Evolutionary conservation across 768 basidiomycete species (phyloP).

Genomic region (Phanerochaete sordida): DNA sequence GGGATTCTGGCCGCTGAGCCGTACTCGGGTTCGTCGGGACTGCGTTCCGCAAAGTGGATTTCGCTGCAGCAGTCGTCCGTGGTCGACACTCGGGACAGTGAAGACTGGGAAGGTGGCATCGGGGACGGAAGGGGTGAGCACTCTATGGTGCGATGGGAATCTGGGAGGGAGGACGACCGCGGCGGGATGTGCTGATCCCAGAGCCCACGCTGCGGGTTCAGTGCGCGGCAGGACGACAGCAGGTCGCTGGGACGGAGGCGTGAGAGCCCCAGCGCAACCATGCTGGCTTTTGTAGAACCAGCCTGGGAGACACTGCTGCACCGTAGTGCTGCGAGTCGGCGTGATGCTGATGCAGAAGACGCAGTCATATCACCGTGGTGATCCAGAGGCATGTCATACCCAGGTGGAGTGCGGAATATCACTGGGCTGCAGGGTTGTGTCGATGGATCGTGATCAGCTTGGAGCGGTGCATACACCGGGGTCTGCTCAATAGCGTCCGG

Average conservation of each 20-base stretch:
- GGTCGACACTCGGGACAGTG: constrained; percentile 3
- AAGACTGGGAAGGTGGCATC: too few relatives aligned
- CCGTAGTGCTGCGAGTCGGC: not conserved
- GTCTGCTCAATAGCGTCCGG: not conserved
- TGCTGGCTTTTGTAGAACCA: constrained; percentile 14
- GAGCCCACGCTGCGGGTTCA: not conserved
- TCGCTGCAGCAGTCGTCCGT: constrained; percentile 3
- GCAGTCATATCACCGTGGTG: not conserved
- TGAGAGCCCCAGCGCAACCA: constrained; percentile 12
- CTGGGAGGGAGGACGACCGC: not conserved
- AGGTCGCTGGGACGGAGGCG: constrained; percentile 1
- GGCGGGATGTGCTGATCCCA: not conserved
- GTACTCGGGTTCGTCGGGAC: constrained; percentile 3
- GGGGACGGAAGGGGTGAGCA: not conserved
- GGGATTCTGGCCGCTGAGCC: not conserved
- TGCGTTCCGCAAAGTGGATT: not conserved
- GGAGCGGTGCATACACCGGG: not conserved
- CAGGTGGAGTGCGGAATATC: not conserved
- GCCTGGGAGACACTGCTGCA: not conserved
- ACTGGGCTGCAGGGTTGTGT: not conserved
- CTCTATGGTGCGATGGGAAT: not conserved
- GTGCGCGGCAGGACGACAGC: not conserved
- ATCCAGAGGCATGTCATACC: not conserved
- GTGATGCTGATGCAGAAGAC: not conserved
- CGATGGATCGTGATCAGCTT: not conserved